These are phyloP conservation scores for Arabidopsis arenosa DNA, from an alignment of 345 rosid genomes.

Conservation along the genomic window DNA sequence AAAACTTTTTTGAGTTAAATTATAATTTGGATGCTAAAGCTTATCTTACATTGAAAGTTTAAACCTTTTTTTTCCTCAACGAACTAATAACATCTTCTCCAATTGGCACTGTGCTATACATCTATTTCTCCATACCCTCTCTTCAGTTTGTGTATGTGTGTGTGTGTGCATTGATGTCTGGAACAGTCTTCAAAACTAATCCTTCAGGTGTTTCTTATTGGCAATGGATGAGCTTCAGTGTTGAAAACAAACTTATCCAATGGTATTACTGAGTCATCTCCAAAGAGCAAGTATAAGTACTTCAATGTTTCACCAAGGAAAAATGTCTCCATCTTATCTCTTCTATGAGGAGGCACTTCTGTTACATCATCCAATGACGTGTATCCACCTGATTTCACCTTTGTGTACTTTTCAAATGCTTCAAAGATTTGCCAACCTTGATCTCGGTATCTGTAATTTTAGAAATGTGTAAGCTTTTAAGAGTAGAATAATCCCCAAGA, in stretches of 20 bases:
- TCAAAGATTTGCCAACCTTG: slow-evolving; percentile 98
- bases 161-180: slow-evolving; percentile 20
- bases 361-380: slow-evolving; percentile 86
- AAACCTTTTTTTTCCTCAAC: background rate
- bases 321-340: slow-evolving; percentile 97
- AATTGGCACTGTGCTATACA: slow-evolving; percentile 33
- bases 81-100: slow-evolving; percentile 10
- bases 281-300: slow-evolving; percentile 90
- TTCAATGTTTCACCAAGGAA: slow-evolving; percentile 91
- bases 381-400: slow-evolving; percentile 85
- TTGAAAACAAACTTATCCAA: slow-evolving; percentile 87
- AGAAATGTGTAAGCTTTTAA: slow-evolving; percentile 19
- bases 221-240: slow-evolving; percentile 95
- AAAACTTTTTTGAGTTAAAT: background rate
- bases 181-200: slow-evolving; percentile 33
- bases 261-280: slow-evolving; percentile 69
- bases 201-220: slow-evolving; percentile 54
- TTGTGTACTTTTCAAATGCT: slow-evolving; percentile 88
- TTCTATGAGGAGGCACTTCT: slow-evolving; percentile 70
- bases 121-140: slow-evolving; percentile 27
- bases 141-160: slow-evolving; percentile 18
- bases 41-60: slow-evolving; percentile 23
- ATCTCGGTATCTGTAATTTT: slow-evolving; percentile 70
- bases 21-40: slow-evolving; percentile 8
- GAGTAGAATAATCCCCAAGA: background rate